Base-by-base conservation (phyloP, 2,329 filamentous ascomycete species). In the Claviceps monticola region DNA sequence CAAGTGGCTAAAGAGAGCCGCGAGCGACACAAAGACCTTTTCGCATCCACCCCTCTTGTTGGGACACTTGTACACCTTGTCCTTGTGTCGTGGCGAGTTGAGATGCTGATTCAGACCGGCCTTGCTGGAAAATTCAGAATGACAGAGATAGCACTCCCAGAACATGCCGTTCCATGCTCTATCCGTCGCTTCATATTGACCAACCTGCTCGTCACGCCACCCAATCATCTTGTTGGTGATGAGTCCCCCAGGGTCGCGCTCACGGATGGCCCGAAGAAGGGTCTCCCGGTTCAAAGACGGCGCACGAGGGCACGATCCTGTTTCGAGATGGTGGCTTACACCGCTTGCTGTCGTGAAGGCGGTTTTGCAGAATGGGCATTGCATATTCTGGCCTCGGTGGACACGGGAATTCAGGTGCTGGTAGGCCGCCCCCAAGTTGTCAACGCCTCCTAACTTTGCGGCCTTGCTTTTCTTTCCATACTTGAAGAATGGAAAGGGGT, bases 371-470 rank as follows among this genome's bases (percentile, higher is more conserved):
- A 77, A 82, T 0, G 75, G 79, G 53, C 80, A 84, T 0, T 41
- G 1, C 7, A 80, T 61, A 2, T 61, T 61, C 0, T 47, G 53
- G 51, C 72, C 71, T 0, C 67, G 68, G 56, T 84, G 80, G 49
- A 61, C 57, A 6, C 65, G 65, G 0, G 78, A 82, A 36, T 73
- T 74, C 6, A 77, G 67, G 55, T 83, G 80, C 79, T 82, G 38
- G 29, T 41, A n/a, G 11, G 7, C 9, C 36, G 3, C 17, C 1
- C 8, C 23, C 4, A 4, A 34, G 9, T 34, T 9, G 9, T 34
- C 29, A 34, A 9, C 29, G 29, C 29, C 29, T 9, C 4, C 29
- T 34, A 34, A 11, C 9, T 34, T 34, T 11, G 9, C 9, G 29
- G 29, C 29, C 29, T 34, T 34, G 9, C 9, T 11, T 34, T 34